Evolutionary conservation across 768 basidiomycete genomes (phyloP), one percentile per base, ranked within the genome.

Genomic region (Gloeopeniophorella convolvens): DNA sequence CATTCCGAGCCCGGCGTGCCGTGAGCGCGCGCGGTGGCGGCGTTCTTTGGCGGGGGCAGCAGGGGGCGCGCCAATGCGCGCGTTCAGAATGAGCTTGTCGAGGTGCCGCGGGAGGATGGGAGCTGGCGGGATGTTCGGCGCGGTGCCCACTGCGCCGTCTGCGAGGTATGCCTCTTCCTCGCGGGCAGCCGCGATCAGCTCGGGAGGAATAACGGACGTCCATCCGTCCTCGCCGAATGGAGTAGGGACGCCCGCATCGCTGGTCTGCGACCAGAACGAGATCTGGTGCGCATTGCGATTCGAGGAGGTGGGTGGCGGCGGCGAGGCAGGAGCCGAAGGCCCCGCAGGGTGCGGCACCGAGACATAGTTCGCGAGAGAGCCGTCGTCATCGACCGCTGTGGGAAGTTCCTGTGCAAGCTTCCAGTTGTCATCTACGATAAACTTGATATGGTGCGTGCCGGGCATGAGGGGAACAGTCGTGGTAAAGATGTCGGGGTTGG

Each of bases 301-400:
- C 30, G 57, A 51, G 15, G 63, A 55, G 12, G 59, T 62, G 39
- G 66, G 65, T 0, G 66, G 68, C 5, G 67, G 64, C 5, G 67
- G 64, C 20, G 66, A 57, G 42, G 70, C 62, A n/a, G 62, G 63
- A 7, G 62, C 58, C 27, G 65, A 61, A 33, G 63, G 56, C 42
- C 65, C 48, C 51, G 65, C 44, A 15, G 62, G 51, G 16, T 69
- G 61, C 33, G 74, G 67, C 2, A 89, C 85, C 36, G 85, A 82
- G 50, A 98, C 83, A 64, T 95, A 97, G 69, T 98, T 98, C 45
- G 95, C 90, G 37, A 98, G 74, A 23, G 85, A 86, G 27, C 95
- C 95, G 60, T 92, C 88, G 63, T 97, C 93, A 63, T 93, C 91
- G 40, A 94, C 91, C 1, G 91, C 91, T 21, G 86, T 83, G 5